phyloP scores from a whole-genome alignment of 2,329 filamentous ascomycete species.

The Colletotrichum eremochloae region DNA sequence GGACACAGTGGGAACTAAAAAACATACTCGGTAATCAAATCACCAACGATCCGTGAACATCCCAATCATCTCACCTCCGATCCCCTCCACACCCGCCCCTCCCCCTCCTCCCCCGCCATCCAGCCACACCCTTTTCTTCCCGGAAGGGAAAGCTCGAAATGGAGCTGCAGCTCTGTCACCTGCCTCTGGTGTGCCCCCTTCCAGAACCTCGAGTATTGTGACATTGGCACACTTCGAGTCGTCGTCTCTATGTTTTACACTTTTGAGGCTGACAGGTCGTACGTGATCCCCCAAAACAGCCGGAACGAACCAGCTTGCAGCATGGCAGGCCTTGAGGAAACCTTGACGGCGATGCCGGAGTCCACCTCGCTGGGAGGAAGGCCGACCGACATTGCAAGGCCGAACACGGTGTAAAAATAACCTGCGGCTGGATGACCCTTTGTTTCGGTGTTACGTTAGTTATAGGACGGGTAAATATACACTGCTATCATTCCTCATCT shows the following conservation, averaged over 20 bases:
- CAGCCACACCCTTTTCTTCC: background rate
- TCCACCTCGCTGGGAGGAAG: background rate
- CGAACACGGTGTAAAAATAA: background rate
- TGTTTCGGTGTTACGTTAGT: too few relatives aligned
- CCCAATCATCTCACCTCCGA: background rate
- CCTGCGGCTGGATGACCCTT: background rate
- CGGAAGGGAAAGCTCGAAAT: background rate
- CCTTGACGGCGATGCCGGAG: background rate
- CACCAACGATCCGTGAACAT: background rate
- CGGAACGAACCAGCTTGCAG: background rate
- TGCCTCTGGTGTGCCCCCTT: background rate
- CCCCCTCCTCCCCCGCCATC: background rate
- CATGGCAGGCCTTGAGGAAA: background rate
- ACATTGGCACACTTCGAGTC: background rate
- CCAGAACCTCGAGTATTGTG: background rate
- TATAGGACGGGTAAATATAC: too few relatives aligned
- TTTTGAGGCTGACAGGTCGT: background rate
- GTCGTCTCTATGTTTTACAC: background rate
- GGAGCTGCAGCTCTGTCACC: background rate
- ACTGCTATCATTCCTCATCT: too few relatives aligned
- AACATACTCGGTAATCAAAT: background rate
- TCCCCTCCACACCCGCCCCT: background rate
- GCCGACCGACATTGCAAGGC: background rate
- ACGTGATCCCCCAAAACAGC: background rate
- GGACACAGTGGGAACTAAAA: background rate